A percentile compares a stretch with the other conserved stretches of the same genome.
phyloP scores from a whole-genome alignment of 2,329 filamentous ascomycete species.

The Fusarium kyushuense region DNA sequence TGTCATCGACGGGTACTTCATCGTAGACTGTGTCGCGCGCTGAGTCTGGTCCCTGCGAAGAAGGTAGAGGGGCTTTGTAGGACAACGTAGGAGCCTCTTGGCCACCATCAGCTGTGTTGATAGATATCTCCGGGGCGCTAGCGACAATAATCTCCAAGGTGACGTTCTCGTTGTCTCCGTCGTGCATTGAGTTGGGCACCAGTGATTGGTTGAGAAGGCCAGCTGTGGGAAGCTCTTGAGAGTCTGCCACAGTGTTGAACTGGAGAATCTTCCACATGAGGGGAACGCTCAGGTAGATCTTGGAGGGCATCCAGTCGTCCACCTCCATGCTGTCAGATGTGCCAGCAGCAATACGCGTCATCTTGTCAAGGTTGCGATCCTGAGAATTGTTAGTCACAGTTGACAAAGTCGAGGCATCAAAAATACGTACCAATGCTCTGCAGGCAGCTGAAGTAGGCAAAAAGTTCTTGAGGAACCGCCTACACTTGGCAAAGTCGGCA shows the following conservation, averaged over 20 bases:
- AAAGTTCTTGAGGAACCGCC: conserved; percentile 62
- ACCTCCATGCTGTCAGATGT: conserved; percentile 59
- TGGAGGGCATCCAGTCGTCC: conserved; percentile 65
- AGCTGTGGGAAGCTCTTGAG: conserved; percentile 52
- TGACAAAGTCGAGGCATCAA: not conserved
- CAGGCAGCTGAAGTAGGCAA: conserved; percentile 61
- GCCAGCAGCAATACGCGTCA: conserved; percentile 63
- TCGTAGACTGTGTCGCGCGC: conserved; percentile 46
- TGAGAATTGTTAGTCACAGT: conserved; percentile 42
- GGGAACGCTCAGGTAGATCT: conserved; percentile 64
- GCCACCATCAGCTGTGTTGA: conserved; percentile 64
- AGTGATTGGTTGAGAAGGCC: conserved; percentile 60
- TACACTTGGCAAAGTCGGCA: conserved; percentile 64
- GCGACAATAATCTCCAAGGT: conserved; percentile 64
- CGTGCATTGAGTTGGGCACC: conserved; percentile 47
- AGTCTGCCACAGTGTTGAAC: conserved; percentile 57
- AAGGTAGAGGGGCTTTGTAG: conserved; percentile 48
- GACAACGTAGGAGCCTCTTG: conserved; percentile 60
- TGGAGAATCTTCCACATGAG: conserved; percentile 66
- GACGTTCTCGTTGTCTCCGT: conserved; percentile 53
- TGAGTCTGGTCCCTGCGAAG: conserved; percentile 41
- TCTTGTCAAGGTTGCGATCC: conserved; percentile 62
- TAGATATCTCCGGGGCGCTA: conserved; percentile 63
- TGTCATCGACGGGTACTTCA: conserved; percentile 52
- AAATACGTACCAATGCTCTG: conserved; percentile 56